Base-by-base conservation (phyloP, 805 yeast genomes). In the Debaryomyces hansenii region DNA sequence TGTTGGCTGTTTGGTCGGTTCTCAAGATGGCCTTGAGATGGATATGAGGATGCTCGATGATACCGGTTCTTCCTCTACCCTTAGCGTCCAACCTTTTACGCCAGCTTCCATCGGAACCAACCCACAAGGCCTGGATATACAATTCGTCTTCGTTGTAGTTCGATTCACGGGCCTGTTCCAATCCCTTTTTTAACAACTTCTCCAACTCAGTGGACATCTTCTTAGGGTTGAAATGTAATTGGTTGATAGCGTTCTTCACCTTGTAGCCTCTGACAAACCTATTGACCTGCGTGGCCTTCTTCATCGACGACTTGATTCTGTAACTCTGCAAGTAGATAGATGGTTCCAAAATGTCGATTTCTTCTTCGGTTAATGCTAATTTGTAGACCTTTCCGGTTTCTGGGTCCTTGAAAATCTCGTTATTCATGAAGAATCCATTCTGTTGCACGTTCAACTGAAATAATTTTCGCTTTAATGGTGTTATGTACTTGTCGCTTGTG, bases 21-120 rank as follows among this genome's bases (percentile, higher is more conserved):
- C 83, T 85, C 47, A 92, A 72, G 47, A 92, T 76, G 38, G 88
- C 87, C 69, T 85, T 82, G 28, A 91, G 82, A 66, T 92, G 96
- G 43, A 90, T 83, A 63, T 79, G 86, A 50, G 87, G 82, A 59
- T 88, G 94, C 28, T 75, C 78, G 42, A 87, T 78, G 47, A 87
- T 68, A 62, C 98, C 98, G 16, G 80, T 75, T 66, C 96, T 82
- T 53, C 97, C 97, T 72, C 98, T 83, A 53, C 94, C 96, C 71
- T 90, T 90, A 62, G 78, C 76, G 56, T 92, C 97, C 8, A 83
- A 66, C 63, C 94, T 79, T 64, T 81, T 84, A 24, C 62, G 58
- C 84, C 86, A 82, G 42, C 68, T 60, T 16, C 96, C 96, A 65
- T 92, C 98, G 47, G 90, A 83, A 36, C 97, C 97, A 21, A 83